These are phyloP conservation scores for Recurvomyces mirabilis DNA, from an alignment of 495 filamentous ascomycete genomes.

Conservation along the genomic window DNA sequence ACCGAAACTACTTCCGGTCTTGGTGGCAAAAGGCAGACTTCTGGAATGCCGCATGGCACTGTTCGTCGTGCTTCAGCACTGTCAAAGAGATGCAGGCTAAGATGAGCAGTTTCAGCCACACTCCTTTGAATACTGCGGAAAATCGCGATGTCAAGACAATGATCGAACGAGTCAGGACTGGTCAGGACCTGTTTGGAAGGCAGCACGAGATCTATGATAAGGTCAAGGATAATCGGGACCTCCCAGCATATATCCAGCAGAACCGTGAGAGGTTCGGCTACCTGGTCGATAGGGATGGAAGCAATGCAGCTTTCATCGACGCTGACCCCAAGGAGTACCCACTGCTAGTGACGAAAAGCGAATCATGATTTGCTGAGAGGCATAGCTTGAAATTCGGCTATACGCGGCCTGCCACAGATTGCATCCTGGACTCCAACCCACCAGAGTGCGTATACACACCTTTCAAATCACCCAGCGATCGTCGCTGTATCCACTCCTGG, in stretches of 20 bases:
- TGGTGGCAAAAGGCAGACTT: constrained; percentile 28
- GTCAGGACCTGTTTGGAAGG: constrained; percentile 42
- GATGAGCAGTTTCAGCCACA: constrained; percentile 42
- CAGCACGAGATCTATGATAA: constrained; percentile 34
- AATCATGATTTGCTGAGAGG: too few relatives aligned
- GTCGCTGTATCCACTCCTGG: constrained; percentile 16
- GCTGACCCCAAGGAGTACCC: too few relatives aligned
- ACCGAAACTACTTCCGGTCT: constrained; percentile 1
- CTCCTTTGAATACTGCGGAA: constrained; percentile 33
- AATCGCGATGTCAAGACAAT: constrained; percentile 35
- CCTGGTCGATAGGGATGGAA: constrained; percentile 16
- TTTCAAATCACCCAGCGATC: constrained; percentile 14
- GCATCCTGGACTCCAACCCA: constrained; percentile 11
- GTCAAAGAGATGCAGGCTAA: constrained; percentile 42
- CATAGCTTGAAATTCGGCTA: too few relatives aligned
- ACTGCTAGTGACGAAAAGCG: too few relatives aligned
- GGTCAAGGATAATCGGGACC: constrained; percentile 13
- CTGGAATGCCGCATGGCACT: constrained; percentile 43
- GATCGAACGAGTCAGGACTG: constrained; percentile 37
- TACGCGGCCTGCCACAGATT: constrained; percentile 3
- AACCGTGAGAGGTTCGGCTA: constrained; percentile 8
- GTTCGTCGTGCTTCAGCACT: constrained; percentile 42
- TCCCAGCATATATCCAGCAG: constrained; percentile 14
- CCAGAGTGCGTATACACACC: constrained; percentile 14
- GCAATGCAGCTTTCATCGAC: constrained; percentile 14